Evolutionary conservation across 108 stramenopile genomes (phyloP).

Genomic region (Aurantiochytrium sp.): DNA sequence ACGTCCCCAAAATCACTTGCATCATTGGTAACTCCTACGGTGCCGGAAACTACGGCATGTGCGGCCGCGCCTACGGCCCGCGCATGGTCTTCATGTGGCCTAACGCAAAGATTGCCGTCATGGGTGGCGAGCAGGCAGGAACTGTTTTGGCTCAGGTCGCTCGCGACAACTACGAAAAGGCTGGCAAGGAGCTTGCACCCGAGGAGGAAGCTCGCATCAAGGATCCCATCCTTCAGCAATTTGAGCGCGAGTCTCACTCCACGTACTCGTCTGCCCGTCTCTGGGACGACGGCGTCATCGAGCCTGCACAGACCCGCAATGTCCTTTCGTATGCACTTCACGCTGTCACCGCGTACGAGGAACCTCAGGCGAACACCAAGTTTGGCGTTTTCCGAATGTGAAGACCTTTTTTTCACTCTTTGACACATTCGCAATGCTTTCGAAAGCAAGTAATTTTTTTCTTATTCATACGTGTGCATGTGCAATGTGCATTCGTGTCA

Average conservation of each 20-base stretch:
- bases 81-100: slow-evolving; percentile 97
- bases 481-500: too few species aligned
- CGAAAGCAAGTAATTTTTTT: too few species aligned
- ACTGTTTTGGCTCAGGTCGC: slow-evolving; percentile 86
- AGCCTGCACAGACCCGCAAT: slow-evolving; percentile 73
- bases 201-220: slow-evolving; percentile 62
- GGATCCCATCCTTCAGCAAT: slow-evolving; percentile 51
- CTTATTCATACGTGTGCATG: too few species aligned
- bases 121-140: slow-evolving; percentile 96
- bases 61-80: slow-evolving; percentile 85
- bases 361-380: slow-evolving; percentile 17
- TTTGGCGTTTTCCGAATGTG: slow-evolving; percentile 60
- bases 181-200: slow-evolving; percentile 54
- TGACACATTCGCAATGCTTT: too few species aligned
- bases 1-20: slow-evolving; percentile 87
- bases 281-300: slow-evolving; percentile 97
- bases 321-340: slow-evolving; percentile 52
- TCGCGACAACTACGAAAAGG: slow-evolving; percentile 63
- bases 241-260: slow-evolving; percentile 48
- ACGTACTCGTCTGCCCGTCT: slow-evolving; percentile 83
- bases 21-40: slow-evolving; percentile 78
- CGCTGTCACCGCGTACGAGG: neutral
- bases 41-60: slow-evolving; percentile 93
- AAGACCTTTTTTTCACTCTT: neutral
- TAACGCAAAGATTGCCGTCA: slow-evolving; percentile 84